A percentile compares a stretch with the other conserved stretches of the same genome.
These are phyloP conservation scores for Colletotrichum theobromicola DNA, from an alignment of 2,329 filamentous ascomycete species.

Conservation along the genomic window DNA sequence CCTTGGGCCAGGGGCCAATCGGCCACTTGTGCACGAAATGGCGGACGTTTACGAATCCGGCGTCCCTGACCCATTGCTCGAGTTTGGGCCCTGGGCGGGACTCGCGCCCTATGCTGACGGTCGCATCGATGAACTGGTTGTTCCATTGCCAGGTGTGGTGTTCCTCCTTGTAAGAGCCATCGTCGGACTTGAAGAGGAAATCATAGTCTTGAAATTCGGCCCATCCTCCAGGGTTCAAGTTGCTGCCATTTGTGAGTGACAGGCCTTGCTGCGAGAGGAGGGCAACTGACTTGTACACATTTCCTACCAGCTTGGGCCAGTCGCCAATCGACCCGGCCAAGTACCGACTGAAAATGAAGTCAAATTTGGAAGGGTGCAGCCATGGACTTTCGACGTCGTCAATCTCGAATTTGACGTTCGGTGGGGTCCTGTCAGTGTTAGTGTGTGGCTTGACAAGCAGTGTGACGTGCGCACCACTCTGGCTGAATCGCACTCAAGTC, in stretches of 20 bases:
- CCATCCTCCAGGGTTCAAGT: constrained; percentile 41
- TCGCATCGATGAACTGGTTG: constrained; percentile 21
- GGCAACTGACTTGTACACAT: not conserved
- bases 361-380: constrained; percentile 39
- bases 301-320: constrained; percentile 1
- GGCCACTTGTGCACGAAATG: constrained; percentile 38
- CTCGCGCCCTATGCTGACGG: constrained; percentile 24
- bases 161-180: constrained; percentile 27
- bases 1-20: constrained; percentile 35
- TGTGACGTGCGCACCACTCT: not conserved
- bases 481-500: constrained; percentile 12
- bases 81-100: constrained; percentile 28
- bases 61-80: constrained; percentile 31
- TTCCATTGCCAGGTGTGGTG: constrained; percentile 27
- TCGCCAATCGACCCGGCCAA: not conserved
- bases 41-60: constrained; percentile 40
- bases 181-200: constrained; percentile 30
- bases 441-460: not conserved
- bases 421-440: constrained; percentile 51
- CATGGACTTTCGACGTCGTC: constrained; percentile 64
- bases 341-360: constrained; percentile 33
- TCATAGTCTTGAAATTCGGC: constrained; percentile 34
- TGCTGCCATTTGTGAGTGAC: constrained; percentile 20
- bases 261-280: not conserved
- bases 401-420: constrained; percentile 68